Evolutionary conservation across 441 rosid species (phyloP), one percentile per base, ranked within the genome.

Genomic region (Rhodomyrtus psidioides): DNA sequence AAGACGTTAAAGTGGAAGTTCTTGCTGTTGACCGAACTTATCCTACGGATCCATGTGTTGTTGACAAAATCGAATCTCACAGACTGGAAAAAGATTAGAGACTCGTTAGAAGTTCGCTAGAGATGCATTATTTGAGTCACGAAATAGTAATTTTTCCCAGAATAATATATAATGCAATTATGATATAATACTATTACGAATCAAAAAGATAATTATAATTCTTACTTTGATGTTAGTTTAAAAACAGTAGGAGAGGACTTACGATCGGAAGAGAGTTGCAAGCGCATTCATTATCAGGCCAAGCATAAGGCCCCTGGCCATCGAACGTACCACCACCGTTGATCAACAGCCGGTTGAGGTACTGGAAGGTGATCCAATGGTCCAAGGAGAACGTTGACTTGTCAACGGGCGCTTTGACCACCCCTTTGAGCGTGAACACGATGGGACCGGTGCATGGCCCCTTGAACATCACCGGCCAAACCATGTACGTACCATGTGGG

Each of bases 11-110:
- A 8, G 56, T 93, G 96, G 16, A 88, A 90, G 87, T 86, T 87
- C 86, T 90, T 90, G 90, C 93, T 91, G 86, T 93, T 87, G 60
- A 91, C 4, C 8, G 93, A 92, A 82, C 53, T 89, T 46, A 92
- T 90, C 34, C n/a, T 83, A 21, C 12, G 51, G 21, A 92, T 30
- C 57, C 27, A 87, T 17, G 91, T 85, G 82, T 90, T 83, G 51
- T 55, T 90, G 76, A 92, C 90, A 55, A 89, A 92, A 23, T 88
- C 81, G 75, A 92, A 90, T 34, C 88, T 85, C 30, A 88, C 3
- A 13, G 87, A 39, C 83, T 90, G 39, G 91, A 6, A 59, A 75
- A 44, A 82, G 12, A 14, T 14, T 3, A 17, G 34, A 26, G 24
- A 2, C 14, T n/a, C 23, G 24, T 81, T 34, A 51, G 15, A 51